Evolutionary conservation across 179 eudicot species (phyloP).

Genomic region (Camellia oleifera): DNA sequence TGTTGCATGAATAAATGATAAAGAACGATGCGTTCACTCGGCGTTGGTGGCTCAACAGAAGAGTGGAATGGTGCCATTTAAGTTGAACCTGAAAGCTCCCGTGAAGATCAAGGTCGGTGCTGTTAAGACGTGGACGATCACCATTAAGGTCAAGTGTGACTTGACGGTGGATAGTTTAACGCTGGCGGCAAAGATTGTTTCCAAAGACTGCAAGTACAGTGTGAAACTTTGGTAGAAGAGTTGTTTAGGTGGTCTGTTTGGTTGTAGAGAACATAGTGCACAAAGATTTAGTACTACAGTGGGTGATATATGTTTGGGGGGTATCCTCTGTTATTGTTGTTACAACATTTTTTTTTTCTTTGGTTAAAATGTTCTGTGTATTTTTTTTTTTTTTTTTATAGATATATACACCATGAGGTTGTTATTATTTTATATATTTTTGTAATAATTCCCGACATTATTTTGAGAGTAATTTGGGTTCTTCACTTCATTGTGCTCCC

Average conservation of each 20-base stretch:
- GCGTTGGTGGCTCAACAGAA: conserved; percentile 38
- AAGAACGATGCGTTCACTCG: conserved; percentile 19
- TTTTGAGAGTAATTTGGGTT: no score
- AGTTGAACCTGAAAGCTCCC: conserved; percentile 49
- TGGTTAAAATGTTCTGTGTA: no score
- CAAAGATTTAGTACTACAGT: neutral
- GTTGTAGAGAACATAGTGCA: neutral
- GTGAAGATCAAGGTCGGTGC: conserved; percentile 68
- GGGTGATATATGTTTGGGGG: no score
- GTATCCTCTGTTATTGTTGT: no score
- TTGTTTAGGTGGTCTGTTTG: neutral
- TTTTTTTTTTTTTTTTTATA: no score
- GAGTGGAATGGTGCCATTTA: conserved; percentile 48
- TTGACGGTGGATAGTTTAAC: conserved; percentile 50
- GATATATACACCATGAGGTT: no score
- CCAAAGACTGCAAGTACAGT: conserved; percentile 46
- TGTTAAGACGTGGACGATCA: conserved; percentile 66
- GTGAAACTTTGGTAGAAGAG: conserved; percentile 35
- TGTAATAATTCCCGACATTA: no score
- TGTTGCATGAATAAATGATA: no score
- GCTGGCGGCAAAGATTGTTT: conserved; percentile 54
- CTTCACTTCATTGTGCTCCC: no score
- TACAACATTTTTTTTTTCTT: no score
- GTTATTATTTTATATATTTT: no score
- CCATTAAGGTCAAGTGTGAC: conserved; percentile 59